phyloP scores from a whole-genome alignment of 2,329 filamentous ascomycete species.

The Zalaria obscura region DNA sequence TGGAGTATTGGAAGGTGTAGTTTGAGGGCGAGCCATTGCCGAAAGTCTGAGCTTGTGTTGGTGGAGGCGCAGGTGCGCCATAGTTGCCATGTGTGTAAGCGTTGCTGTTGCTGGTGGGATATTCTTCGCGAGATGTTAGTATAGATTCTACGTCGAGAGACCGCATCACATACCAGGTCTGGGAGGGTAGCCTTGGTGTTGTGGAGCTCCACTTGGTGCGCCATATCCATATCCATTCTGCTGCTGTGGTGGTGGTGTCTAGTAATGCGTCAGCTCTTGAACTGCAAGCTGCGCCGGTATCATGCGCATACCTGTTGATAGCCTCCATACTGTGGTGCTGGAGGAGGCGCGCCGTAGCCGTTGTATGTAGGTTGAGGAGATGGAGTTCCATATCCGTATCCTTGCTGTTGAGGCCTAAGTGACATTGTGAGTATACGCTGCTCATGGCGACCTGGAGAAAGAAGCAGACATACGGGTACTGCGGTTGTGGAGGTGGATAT shows the following conservation, averaged over 20 bases:
- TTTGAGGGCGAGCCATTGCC: slow-evolving; percentile 65
- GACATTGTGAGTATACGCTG: neutral
- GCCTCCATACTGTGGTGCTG: slow-evolving; percentile 26
- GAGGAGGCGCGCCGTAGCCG: slow-evolving; percentile 19
- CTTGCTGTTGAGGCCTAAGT: slow-evolving; percentile 6
- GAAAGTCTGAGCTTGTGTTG: slow-evolving; percentile 44
- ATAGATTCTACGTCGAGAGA: neutral
- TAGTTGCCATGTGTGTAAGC: slow-evolving; percentile 43
- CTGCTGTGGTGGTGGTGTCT: slow-evolving; percentile 5
- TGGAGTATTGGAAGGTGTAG: slow-evolving; percentile 83
- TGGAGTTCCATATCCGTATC: slow-evolving; percentile 14
- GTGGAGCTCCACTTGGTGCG: slow-evolving; percentile 6
- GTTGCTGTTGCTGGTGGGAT: slow-evolving; percentile 33
- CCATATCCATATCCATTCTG: slow-evolving; percentile 1
- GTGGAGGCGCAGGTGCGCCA: slow-evolving; percentile 23
- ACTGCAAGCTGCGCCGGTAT: too few relatives aligned
- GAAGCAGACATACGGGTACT: slow-evolving; percentile 6
- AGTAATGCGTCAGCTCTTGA: neutral
- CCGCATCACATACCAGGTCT: slow-evolving; percentile 6
- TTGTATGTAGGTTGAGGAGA: slow-evolving; percentile 22
- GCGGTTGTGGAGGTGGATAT: slow-evolving; percentile 7
- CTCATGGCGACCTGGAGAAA: neutral
- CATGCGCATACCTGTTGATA: slow-evolving; percentile 23
- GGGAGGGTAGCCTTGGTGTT: slow-evolving; percentile 3
- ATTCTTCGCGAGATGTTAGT: slow-evolving; percentile 1